Percentiles rank a stretch among this genome's conserved stretches.
Evolutionary conservation across 192 early-diverging fungal genomes (phyloP).

Genomic region (Entomortierella chlamydospora): DNA sequence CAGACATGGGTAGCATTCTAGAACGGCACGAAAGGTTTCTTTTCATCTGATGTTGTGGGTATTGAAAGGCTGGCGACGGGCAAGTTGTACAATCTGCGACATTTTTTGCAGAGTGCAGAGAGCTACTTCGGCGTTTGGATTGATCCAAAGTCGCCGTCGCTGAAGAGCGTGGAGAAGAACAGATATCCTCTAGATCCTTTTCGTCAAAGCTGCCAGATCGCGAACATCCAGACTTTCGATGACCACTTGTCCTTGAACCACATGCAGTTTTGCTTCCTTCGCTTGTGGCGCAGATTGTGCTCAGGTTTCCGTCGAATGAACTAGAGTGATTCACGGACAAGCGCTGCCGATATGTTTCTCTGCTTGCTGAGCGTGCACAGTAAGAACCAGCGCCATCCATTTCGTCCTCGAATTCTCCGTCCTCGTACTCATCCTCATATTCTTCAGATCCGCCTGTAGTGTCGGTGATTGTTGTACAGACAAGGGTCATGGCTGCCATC

Average conservation of each 20-base stretch:
- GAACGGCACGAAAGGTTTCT: constrained; percentile 7
- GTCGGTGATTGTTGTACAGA: constrained; percentile 47
- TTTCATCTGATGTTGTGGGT: constrained; percentile 4
- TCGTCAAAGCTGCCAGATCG: constrained; percentile 22
- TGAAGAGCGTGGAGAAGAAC: neutral
- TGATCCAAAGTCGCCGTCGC: neutral
- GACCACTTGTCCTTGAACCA: constrained; percentile 22
- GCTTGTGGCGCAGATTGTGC: constrained; percentile 27
- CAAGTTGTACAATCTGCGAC: constrained; percentile 14
- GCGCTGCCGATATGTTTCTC: neutral
- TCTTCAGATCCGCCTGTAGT: constrained; percentile 23
- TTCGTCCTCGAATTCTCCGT: constrained; percentile 7
- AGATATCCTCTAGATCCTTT: neutral
- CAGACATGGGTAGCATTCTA: constrained; percentile 15
- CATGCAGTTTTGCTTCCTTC: constrained; percentile 24
- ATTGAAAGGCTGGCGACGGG: constrained; percentile 27
- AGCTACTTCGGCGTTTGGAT: constrained; percentile 32
- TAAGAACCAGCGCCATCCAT: constrained; percentile 5
- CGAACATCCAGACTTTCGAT: constrained; percentile 7
- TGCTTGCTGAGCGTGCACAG: neutral
- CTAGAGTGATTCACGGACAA: neutral
- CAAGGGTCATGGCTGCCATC: constrained; percentile 51
- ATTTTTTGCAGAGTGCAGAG: constrained; percentile 10
- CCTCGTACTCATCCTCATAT: neutral
- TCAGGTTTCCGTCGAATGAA: constrained; percentile 12